Conservation (phyloP, 2,329 filamentous ascomycete species). For the Emydomyces testavorans region DNA sequence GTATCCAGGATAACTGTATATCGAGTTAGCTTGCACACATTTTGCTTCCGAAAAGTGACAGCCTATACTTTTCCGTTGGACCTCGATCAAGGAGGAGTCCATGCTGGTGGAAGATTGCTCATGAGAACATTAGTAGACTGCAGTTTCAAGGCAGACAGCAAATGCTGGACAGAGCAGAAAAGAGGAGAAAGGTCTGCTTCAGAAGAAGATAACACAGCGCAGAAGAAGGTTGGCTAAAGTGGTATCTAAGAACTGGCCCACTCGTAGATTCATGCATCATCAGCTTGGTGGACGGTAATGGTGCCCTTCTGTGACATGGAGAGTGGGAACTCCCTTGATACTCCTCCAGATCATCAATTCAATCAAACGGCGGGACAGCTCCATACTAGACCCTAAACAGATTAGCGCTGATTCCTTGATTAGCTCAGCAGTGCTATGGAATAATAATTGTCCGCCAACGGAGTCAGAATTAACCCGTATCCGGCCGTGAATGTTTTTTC, state of each 20-base stretch:
- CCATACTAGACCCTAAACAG: no score
- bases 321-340: no score
- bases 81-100: constrained; percentile 72
- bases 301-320: constrained; percentile 7
- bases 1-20: constrained; percentile 56
- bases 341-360: no score
- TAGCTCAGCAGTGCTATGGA: no score
- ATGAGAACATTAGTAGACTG: background rate
- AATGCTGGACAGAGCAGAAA: background rate
- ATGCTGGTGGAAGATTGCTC: constrained; percentile 45
- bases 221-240: background rate
- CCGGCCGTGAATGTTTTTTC: no score
- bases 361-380: no score
- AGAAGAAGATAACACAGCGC: background rate
- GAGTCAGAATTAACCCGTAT: no score
- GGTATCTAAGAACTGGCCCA: no score
- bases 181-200: background rate
- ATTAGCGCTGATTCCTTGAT: no score
- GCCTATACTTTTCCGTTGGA: constrained; percentile 63
- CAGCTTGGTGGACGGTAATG: no score
- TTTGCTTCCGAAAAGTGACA: background rate
- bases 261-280: no score
- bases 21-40: constrained; percentile 2
- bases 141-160: background rate
- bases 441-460: no score